phyloP scores from a whole-genome alignment of 345 rosid genomes.

The Pugionium dolabratum region DNA sequence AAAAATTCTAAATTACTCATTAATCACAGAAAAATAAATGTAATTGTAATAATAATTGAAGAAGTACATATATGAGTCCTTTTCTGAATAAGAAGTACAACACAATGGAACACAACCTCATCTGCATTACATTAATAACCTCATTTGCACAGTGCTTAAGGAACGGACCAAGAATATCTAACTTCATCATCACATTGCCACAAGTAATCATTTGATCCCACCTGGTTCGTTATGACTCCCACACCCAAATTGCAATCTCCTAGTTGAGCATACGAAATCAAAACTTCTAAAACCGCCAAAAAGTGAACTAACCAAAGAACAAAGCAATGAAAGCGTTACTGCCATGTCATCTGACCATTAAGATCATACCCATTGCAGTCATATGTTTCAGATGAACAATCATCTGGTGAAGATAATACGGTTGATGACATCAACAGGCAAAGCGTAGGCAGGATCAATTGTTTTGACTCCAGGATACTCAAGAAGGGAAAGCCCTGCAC shows the following conservation, averaged over 20 bases:
- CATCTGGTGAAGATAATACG: conserved; percentile 51
- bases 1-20: too few species aligned
- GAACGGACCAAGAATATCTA: background rate
- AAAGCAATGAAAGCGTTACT: background rate
- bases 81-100: too few species aligned
- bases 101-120: too few species aligned
- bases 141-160: background rate
- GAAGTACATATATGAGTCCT: too few species aligned
- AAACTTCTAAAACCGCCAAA: conserved; percentile 17
- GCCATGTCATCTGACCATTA: background rate
- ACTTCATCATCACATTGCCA: conserved; percentile 14
- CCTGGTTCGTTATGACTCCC: background rate
- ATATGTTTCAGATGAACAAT: background rate
- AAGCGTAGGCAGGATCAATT: conserved; percentile 87
- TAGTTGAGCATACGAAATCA: background rate
- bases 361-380: background rate
- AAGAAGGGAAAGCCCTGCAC: conserved; percentile 85
- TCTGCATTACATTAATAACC: too few species aligned
- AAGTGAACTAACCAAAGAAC: conserved; percentile 4
- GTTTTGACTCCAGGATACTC: conserved; percentile 85
- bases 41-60: too few species aligned
- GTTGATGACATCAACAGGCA: conserved; percentile 78
- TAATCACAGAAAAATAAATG: too few species aligned
- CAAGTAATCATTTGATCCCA: conserved; percentile 8
- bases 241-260: background rate